These are phyloP conservation scores for Citrullus amarus DNA, from an alignment of 306 rosid genomes.

Conservation along the genomic window DNA sequence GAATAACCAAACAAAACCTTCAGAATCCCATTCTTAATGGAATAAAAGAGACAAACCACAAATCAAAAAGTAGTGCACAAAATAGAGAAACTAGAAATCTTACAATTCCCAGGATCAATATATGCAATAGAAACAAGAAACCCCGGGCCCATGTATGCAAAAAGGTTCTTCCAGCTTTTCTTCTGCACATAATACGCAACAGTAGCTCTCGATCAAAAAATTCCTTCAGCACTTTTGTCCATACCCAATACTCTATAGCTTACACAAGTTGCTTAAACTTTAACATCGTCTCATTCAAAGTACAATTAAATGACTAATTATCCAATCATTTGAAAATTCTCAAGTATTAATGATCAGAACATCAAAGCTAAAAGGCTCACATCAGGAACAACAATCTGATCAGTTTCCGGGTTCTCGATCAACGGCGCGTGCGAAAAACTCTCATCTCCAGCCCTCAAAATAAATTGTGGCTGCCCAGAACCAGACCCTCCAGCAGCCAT, in stretches of 20 bases:
- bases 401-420: constrained; percentile 48
- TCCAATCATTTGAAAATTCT: neutral
- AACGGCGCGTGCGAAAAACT: constrained; percentile 57
- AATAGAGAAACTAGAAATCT: constrained; percentile 20
- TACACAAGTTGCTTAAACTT: constrained; percentile 2
- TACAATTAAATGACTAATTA: neutral
- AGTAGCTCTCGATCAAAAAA: constrained; percentile 13
- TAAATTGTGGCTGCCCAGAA: constrained; percentile 68
- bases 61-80: constrained; percentile 4
- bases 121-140: constrained; percentile 97
- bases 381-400: constrained; percentile 79
- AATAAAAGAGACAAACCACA: neutral
- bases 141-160: constrained; percentile 95
- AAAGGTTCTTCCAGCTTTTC: constrained; percentile 88
- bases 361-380: constrained; percentile 42
- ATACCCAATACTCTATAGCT: neutral
- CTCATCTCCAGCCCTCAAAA: constrained; percentile 58
- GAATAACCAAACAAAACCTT: constrained; percentile 15
- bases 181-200: constrained; percentile 38
- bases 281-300: neutral
- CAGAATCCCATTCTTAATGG: neutral
- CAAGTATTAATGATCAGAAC: neutral
- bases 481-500: constrained; percentile 46
- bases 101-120: constrained; percentile 99
- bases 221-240: neutral